Percentiles rank a stretch among this genome's conserved stretches.
phyloP scores from a whole-genome alignment of 1,139 yeast species.

The Sugiyamaella grinbergsii region DNA sequence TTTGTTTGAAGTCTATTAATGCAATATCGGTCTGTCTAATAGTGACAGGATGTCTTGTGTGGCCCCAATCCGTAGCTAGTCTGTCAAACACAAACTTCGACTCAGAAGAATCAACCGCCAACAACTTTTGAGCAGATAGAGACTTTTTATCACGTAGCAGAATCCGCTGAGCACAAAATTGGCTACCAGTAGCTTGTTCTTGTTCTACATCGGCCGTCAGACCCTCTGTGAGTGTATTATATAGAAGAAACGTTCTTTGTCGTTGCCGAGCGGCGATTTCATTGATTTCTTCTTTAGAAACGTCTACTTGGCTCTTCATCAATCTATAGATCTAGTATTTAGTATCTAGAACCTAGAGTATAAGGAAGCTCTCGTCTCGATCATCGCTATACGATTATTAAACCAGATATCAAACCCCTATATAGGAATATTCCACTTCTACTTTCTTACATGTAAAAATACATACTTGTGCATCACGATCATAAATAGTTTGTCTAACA shows the following conservation, averaged over 20 bases:
- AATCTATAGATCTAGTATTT: not conserved
- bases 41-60: conserved; percentile 24
- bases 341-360: too few relatives aligned
- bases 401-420: not conserved
- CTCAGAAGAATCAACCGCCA: conserved; percentile 36
- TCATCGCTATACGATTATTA: not conserved
- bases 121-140: conserved; percentile 24
- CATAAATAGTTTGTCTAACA: not conserved
- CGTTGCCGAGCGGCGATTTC: conserved; percentile 15
- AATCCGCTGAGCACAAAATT: conserved; percentile 2
- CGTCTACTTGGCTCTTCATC: too few relatives aligned
- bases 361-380: too few relatives aligned
- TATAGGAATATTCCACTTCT: not conserved
- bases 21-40: conserved; percentile 32
- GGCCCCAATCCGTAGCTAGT: conserved; percentile 34
- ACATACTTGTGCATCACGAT: not conserved
- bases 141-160: conserved; percentile 22
- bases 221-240: conserved; percentile 15
- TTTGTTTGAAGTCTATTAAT: conserved; percentile 20
- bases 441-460: too few relatives aligned
- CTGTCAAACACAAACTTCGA: conserved; percentile 32
- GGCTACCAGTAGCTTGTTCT: not conserved
- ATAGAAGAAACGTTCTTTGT: conserved; percentile 18
- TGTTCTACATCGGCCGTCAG: not conserved
- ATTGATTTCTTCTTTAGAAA: not conserved